Evolutionary conservation across 345 rosid species (phyloP), one percentile per base, ranked within the genome.

Genomic region (Euclidium syriacum): DNA sequence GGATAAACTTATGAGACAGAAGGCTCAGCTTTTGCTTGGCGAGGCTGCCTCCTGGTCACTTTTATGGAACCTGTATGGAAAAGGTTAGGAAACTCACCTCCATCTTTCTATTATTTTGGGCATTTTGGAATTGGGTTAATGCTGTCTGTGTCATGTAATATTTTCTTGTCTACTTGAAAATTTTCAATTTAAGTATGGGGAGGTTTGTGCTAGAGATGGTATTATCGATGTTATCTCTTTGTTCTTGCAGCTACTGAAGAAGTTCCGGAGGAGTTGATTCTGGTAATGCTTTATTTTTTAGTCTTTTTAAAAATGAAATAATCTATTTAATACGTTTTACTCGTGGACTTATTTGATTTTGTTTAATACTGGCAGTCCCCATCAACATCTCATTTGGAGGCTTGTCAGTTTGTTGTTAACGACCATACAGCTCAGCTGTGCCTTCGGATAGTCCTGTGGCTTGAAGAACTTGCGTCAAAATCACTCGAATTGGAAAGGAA

Each of bases 1-100:
- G 77, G 99, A 94, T 78, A 94, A 87, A 74, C 75, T 90, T 60
- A 84, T 85, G 95, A 84, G 96, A 71, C 99, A 90, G 72, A 94
- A 80, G 80, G 96, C 96, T 79, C 96, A 85, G 67, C 77, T 87
- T 62, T 76, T 94, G 74, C 95, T 90, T 55, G 96, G 91, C 33
- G 99, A 94, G 88, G 97, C 97, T 33, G 97, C 97, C 22, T 78
- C 99, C 26, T 94, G 99, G 99, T 94, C 97, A 41, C 99, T 94
- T 54, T 64, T 94, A 53, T 94, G 99, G 99, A 80, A 81, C 73
- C 78, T 94, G 34, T 94, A 84, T 78, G 99, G 99, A 62, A 94
- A 94, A 94, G 95, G 99, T 73, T 38, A 80, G 86, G 67, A 53
- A 40, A 68, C 68, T 55, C 67, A 41, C 12, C 58, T 46, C 40